Base-by-base conservation (phyloP, 2,329 filamentous ascomycete genomes). In the Xylariomycetidae sp. region DNA sequence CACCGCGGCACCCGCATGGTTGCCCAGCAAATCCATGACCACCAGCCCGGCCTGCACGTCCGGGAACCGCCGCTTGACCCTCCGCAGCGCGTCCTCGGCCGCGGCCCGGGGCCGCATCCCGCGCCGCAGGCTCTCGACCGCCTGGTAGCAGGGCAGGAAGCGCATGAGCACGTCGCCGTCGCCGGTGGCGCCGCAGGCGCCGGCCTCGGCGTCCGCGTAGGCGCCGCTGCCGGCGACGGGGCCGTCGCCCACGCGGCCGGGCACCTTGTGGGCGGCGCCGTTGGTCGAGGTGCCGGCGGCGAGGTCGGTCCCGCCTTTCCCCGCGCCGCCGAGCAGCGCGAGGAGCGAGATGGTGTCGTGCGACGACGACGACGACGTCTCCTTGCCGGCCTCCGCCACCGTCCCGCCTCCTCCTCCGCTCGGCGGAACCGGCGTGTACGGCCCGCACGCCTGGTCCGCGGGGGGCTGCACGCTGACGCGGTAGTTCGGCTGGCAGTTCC, bases 101-200 rank as follows among this genome's bases (percentile, higher is more conserved):
- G 72, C 71, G 19, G 63, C 58, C 4, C 47, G 54, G 0, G 72
- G 68, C 0, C 51, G 51, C 62, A 74, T 64, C 2, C 71, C 71
- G 2, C 47, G 52, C 9, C 72, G 57, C 49, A 76, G 38, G 37
- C 58, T 73, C 55, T 76, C 72, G 1, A 76, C 64, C 1, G 71
- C 72, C 45, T 75, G 72, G 43, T 75, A 75, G 46, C 72, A 76
- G 0, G 72, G 72, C 16, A 75, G 48, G 40, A 74, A 73, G 4
- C 70, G 61, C 64, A 74, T 70, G 70, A 75, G 73, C 38, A 74
- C 52, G 44, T 76, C 72, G 1, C 72, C 72, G 34, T 76, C 71
- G 2, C 72, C 72, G 0, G 72, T 75, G 2, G 72, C 70, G 6
- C 71, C 72, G 42, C 72, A 76, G 0, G 66, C 72, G 2, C 71